These are phyloP conservation scores for Coemansia sp. DNA, from an alignment of 192 early-diverging fungal genomes.

Conservation along the genomic window DNA sequence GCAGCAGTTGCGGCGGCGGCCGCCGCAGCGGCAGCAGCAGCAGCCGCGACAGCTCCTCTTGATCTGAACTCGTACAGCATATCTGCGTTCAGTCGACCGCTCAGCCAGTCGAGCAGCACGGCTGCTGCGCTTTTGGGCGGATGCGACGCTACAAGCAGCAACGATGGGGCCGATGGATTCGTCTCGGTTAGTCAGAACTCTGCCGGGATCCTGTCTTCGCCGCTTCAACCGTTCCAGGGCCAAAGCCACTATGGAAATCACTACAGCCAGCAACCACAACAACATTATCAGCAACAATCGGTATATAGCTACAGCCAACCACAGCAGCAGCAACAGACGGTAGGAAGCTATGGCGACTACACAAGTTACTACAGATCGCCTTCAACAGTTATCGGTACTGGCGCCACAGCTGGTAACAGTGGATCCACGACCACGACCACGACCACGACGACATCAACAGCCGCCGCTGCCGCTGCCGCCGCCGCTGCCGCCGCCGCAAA, in stretches of 20 bases:
- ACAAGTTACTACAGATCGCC: constrained; percentile 51
- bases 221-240: constrained; percentile 19
- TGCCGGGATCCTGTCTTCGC: constrained; percentile 11
- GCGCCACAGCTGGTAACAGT: background rate
- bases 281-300: constrained; percentile 8
- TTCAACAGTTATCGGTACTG: constrained; percentile 29
- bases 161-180: constrained; percentile 1
- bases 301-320: constrained; percentile 2
- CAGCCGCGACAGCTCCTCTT: constrained; percentile 7
- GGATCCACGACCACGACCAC: constrained; percentile 13
- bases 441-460: background rate
- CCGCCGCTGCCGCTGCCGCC: background rate
- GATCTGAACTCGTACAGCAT: constrained; percentile 49
- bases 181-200: constrained; percentile 9
- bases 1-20: constrained; percentile 8
- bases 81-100: constrained; percentile 50
- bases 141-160: constrained; percentile 8
- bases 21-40: constrained; percentile 8
- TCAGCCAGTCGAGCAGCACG: constrained; percentile 30
- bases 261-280: constrained; percentile 12
- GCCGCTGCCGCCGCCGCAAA: constrained; percentile 37
- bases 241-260: constrained; percentile 15
- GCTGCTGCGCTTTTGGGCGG: constrained; percentile 31
- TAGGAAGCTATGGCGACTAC: constrained; percentile 46
- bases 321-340: constrained; percentile 17